phyloP scores from a whole-genome alignment of 768 basidiomycete species.

The Boletus pseudo-olivaceus region DNA sequence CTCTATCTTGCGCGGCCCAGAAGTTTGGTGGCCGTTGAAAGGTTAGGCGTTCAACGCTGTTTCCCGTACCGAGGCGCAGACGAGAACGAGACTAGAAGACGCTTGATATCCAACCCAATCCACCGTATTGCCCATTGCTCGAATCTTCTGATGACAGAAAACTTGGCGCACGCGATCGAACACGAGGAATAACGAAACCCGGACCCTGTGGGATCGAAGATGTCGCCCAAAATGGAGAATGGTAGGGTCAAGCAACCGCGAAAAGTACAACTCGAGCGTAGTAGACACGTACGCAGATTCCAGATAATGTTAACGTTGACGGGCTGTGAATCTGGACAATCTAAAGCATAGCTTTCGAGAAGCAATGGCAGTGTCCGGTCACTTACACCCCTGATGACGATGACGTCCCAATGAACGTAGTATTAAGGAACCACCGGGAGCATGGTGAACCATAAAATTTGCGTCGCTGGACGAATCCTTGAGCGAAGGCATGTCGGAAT shows the following conservation, averaged over 20 bases:
- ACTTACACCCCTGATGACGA: background rate
- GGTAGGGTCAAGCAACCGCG: background rate
- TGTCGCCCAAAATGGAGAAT: constrained; percentile 6
- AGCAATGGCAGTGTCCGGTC: background rate
- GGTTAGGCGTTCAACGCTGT: background rate
- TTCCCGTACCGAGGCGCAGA: background rate
- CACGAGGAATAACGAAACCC: background rate
- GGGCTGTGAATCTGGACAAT: background rate
- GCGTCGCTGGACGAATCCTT: background rate
- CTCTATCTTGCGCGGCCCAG: background rate
- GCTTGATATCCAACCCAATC: background rate
- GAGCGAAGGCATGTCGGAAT: background rate
- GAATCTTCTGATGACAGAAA: background rate
- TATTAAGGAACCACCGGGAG: background rate
- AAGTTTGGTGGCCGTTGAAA: background rate
- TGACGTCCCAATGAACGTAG: background rate
- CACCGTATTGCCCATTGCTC: background rate
- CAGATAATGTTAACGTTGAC: background rate
- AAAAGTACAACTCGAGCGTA: background rate
- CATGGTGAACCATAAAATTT: background rate
- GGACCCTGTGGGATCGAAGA: background rate
- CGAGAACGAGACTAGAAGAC: background rate
- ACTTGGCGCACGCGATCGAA: background rate
- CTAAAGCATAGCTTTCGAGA: background rate
- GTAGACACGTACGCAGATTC: too few relatives aligned